Conservation (phyloP, 805 yeast genomes). For the Saccharomyces paradoxus region DNA sequence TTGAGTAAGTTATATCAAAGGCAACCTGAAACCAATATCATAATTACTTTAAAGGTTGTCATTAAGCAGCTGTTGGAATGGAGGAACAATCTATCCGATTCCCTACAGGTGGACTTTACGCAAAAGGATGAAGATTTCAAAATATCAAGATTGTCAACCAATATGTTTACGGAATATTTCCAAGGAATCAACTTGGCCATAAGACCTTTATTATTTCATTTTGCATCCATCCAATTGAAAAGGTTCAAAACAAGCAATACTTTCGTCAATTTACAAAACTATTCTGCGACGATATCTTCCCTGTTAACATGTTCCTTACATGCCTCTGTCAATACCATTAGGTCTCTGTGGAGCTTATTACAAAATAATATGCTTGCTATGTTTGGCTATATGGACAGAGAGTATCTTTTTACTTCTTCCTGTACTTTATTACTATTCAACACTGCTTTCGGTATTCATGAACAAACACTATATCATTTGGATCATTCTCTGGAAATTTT, state of each 20-base stretch:
- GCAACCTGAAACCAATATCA: conserved; percentile 67
- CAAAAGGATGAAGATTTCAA: conserved; percentile 34
- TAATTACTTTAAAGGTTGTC: conserved; percentile 63
- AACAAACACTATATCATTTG: conserved; percentile 60
- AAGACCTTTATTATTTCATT: conserved; percentile 67
- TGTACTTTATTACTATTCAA: conserved; percentile 66
- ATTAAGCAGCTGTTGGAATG: conserved; percentile 60
- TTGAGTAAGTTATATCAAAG: conserved; percentile 62
- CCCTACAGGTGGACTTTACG: conserved; percentile 57
- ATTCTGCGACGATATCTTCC: conserved; percentile 60
- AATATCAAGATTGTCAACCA: conserved; percentile 59
- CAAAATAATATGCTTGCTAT: conserved; percentile 78
- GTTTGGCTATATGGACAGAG: conserved; percentile 84
- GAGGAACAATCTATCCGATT: conserved; percentile 58
- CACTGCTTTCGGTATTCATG: conserved; percentile 76
- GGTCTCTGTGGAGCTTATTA: conserved; percentile 64
- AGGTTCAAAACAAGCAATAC: conserved; percentile 39
- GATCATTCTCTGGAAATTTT: conserved; percentile 66
- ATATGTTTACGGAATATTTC: conserved; percentile 74
- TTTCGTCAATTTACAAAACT: conserved; percentile 56
- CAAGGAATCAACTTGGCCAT: conserved; percentile 77
- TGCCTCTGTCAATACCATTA: conserved; percentile 67
- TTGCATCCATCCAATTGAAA: conserved; percentile 59
- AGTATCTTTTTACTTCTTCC: conserved; percentile 68
- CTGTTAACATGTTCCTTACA: conserved; percentile 69